A percentile compares a stretch with the other conserved stretches of the same genome.
Evolutionary conservation across 2,329 filamentous ascomycete species (phyloP).

Genomic region (Paraphoma chrysanthemicola): DNA sequence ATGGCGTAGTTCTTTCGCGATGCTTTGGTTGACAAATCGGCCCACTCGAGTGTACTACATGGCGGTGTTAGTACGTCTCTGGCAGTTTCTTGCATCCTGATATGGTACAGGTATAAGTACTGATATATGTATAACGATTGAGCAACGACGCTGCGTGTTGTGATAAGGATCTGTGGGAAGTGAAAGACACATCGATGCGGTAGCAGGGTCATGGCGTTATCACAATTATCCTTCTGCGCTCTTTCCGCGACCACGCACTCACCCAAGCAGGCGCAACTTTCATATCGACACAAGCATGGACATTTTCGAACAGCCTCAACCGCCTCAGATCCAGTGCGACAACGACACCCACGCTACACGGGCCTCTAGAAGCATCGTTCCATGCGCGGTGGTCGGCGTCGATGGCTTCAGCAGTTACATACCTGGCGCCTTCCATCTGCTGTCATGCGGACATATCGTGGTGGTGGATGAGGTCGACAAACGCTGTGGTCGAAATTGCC

Average conservation of each 20-base stretch:
- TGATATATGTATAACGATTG: no score
- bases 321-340: not conserved
- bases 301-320: not conserved
- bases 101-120: no score
- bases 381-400: not conserved
- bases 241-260: not conserved
- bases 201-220: no score
- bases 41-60: no score
- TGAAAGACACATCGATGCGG: no score
- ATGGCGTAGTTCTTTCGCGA: no score
- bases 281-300: not conserved
- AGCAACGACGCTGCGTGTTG: no score
- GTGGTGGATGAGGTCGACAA: slow-evolving; percentile 9
- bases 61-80: no score
- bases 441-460: slow-evolving; percentile 28
- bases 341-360: not conserved
- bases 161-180: no score
- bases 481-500: slow-evolving; percentile 22
- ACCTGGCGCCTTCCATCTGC: slow-evolving; percentile 14
- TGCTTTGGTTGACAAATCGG: no score
- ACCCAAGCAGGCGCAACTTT: not conserved
- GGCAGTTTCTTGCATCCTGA: no score
- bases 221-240: not conserved
- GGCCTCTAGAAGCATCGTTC: not conserved
- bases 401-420: not conserved